These are phyloP conservation scores for Magnaporthales sp. DNA, from an alignment of 2,329 filamentous ascomycete species.

Conservation along the genomic window DNA sequence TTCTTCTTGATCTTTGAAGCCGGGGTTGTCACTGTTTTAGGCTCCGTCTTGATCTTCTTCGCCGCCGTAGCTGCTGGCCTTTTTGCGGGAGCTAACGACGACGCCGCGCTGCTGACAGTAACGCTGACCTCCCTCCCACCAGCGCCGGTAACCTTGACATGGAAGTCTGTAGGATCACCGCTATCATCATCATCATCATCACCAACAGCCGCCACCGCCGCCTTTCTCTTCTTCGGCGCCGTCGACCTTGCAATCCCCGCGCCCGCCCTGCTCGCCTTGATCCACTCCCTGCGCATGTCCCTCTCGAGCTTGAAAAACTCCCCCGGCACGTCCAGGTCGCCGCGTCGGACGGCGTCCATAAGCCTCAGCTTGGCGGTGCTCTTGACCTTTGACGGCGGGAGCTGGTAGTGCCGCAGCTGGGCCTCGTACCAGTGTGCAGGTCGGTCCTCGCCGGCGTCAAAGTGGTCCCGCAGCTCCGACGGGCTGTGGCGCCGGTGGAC, in stretches of 20 bases:
- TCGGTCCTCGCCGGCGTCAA: slow-evolving; percentile 35
- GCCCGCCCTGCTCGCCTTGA: slow-evolving; percentile 17
- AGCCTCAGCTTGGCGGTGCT: slow-evolving; percentile 49
- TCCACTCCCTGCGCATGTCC: slow-evolving; percentile 50
- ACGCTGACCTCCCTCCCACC: not conserved
- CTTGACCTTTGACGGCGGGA: slow-evolving; percentile 47
- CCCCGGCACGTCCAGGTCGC: slow-evolving; percentile 37
- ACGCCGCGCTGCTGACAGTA: not conserved
- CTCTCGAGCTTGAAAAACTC: slow-evolving; percentile 39
- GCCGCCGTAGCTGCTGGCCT: not conserved
- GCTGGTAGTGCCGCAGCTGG: slow-evolving; percentile 53
- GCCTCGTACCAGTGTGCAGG: slow-evolving; percentile 55
- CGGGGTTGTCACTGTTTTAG: not conserved
- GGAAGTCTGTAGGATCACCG: not conserved
- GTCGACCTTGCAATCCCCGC: not conserved
- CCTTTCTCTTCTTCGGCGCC: not conserved
- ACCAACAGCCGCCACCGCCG: not conserved
- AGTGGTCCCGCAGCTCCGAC: slow-evolving; percentile 34
- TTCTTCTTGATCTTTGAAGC: not conserved
- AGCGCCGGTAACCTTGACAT: not conserved
- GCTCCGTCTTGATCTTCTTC: not conserved
- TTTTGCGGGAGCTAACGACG: not conserved
- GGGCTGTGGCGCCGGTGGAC: slow-evolving; percentile 35
- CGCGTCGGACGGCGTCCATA: slow-evolving; percentile 43
- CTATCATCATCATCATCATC: not conserved